Evolutionary conservation across 2,329 filamentous ascomycete genomes (phyloP), one percentile per base, ranked within the genome.

Genomic region (Clonostachys sp.): DNA sequence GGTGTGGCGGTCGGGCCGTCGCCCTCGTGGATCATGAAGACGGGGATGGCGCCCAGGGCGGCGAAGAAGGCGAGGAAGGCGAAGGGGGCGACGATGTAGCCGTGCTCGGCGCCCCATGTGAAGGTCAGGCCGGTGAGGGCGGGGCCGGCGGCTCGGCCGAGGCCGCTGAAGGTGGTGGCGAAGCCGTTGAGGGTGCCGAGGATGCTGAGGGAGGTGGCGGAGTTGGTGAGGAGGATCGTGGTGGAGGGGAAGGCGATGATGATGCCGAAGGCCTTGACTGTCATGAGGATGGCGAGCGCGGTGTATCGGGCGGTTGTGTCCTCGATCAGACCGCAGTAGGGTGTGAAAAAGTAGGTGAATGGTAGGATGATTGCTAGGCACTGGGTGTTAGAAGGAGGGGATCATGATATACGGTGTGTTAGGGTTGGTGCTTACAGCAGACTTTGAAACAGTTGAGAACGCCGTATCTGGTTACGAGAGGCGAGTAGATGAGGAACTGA

Each of bases 131-230:
- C 92, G 0, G 83, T 78, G 34, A 86, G 64, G 0, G 88, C 87
- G 0, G 94, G 92, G 0, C 94, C 94, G 1, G 78, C 59, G 1
- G 90, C 91, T 44, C 91, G 75, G 2, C 91, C 92, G 6, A 96
- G 65, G 1, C 89, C 91, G 53, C 84, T 86, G 34, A 91, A 82
- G 48, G 86, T 87, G 0, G 91, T 96, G 0, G 90, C 91, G 51
- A 96, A 83, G 4, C 92, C 94, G 59, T 97, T 97, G 47, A 97
- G 70, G 0, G 91, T 96, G 2, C 91, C 91, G 6, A 97, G 77
- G 10, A 95, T 80, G 41, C 78, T 73, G 18, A 46, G 18, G 14
- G 44, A 49, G 18, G 47, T 43, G 12, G 44, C 46, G 17, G 47
- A 45, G 44, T 46, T 49, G 34, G 47, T 46, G 39, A 46, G 47